These are phyloP conservation scores for Postia placenta DNA, from an alignment of 768 basidiomycete genomes.

Conservation along the genomic window DNA sequence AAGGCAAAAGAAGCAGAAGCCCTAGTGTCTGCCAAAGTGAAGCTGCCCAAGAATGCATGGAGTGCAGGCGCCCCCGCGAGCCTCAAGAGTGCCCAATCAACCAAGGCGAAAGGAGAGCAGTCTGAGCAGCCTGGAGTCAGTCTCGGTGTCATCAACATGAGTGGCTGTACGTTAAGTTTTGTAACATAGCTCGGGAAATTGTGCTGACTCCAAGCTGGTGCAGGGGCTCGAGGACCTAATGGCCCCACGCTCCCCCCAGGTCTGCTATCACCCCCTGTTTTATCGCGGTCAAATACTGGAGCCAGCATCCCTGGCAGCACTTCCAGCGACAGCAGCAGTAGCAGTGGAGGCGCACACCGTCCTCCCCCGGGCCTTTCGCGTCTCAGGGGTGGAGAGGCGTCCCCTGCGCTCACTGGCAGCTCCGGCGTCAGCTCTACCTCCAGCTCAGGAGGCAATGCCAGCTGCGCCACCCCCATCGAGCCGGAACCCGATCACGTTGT, in stretches of 20 bases:
- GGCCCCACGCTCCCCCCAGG: background rate
- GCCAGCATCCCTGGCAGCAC: background rate
- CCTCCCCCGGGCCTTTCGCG: too few species aligned
- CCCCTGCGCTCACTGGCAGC: background rate
- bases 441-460: background rate
- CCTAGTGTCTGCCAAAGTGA: background rate
- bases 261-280: background rate
- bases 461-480: too few species aligned
- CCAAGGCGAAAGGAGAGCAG: background rate
- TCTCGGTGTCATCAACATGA: background rate
- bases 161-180: background rate
- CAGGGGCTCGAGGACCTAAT: background rate
- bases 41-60: background rate
- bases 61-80: background rate
- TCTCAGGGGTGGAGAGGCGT: background rate
- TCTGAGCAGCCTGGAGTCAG: background rate
- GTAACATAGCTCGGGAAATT: background rate
- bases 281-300: background rate
- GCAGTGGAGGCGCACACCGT: too few species aligned
- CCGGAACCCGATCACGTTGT: too few species aligned
- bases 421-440: background rate
- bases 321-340: background rate
- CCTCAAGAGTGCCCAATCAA: background rate
- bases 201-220: background rate
- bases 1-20: constrained; percentile 6